Conservation (phyloP, 352 stramenopile species). For the Detonula confervacea region DNA sequence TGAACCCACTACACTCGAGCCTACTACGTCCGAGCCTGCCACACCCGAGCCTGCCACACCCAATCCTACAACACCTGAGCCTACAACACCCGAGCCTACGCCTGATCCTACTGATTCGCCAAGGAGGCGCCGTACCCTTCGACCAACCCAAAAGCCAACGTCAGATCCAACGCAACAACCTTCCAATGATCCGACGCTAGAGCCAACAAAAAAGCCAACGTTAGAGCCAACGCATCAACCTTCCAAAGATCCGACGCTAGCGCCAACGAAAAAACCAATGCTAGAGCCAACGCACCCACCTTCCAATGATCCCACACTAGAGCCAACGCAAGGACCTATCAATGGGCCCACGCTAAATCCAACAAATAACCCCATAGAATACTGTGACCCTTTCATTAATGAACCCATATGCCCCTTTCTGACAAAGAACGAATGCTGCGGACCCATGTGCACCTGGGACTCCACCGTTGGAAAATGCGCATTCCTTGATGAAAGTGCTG, state of each 20-base stretch:
- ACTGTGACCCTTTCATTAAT: conserved; percentile 8
- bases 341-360: conserved; percentile 1
- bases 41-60: neutral
- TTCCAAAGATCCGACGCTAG: neutral
- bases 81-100: no score
- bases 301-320: neutral
- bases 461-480: conserved; percentile 5
- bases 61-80: no score
- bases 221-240: neutral
- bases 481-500: conserved; percentile 15
- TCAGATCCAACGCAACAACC: no score
- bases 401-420: conserved; percentile 34
- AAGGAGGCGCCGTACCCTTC: no score
- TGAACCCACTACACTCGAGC: no score
- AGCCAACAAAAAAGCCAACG: neutral
- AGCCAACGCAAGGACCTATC: neutral
- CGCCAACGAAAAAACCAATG: neutral
- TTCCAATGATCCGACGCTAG: no score
- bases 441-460: conserved; percentile 36
- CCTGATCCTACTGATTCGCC: no score
- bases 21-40: no score
- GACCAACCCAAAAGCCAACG: no score
- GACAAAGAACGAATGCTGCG: conserved; percentile 27
- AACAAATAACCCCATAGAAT: conserved; percentile 1
- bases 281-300: neutral